Percentiles rank a stretch among this genome's conserved stretches.
These are phyloP conservation scores for Phytophthora macrochlamydospora DNA, from an alignment of 352 stramenopile genomes.

Conservation along the genomic window DNA sequence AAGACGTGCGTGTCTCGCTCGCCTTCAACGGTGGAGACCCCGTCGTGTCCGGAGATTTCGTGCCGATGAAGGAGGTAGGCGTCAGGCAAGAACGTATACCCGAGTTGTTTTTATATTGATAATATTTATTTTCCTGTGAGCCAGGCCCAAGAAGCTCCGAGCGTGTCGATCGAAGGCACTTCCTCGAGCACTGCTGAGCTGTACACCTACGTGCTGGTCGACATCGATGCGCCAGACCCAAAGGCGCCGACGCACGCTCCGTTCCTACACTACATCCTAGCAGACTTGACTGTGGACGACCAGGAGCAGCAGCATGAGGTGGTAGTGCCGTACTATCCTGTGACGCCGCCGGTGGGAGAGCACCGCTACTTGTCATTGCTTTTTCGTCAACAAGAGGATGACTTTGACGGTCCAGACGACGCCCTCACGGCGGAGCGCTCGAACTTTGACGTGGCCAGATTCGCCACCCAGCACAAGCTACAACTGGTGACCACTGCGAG, in stretches of 20 bases:
- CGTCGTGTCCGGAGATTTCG: constrained; percentile 27
- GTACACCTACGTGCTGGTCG: constrained; percentile 73
- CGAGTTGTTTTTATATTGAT: background rate
- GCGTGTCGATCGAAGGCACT: constrained; percentile 26
- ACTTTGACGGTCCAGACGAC: constrained; percentile 12
- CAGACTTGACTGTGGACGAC: constrained; percentile 19
- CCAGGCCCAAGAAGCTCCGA: constrained; percentile 39
- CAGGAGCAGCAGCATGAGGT: constrained; percentile 17
- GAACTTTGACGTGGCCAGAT: constrained; percentile 61
- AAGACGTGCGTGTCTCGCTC: constrained; percentile 26
- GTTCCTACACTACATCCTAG: constrained; percentile 75
- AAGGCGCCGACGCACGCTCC: constrained; percentile 56
- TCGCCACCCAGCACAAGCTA: constrained; percentile 35
- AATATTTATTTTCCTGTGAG: background rate
- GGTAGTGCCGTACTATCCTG: constrained; percentile 66
- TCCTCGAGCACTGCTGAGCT: constrained; percentile 11
- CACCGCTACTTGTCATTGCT: constrained; percentile 67
- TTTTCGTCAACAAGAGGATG: constrained; percentile 37
- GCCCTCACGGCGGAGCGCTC: constrained; percentile 36
- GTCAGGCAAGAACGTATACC: background rate
- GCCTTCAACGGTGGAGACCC: constrained; percentile 25
- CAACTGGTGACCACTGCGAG: constrained; percentile 32
- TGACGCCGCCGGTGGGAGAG: constrained; percentile 52
- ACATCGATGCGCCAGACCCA: constrained; percentile 72
- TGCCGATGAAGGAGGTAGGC: constrained; percentile 42